These are phyloP conservation scores for Carex littledalei DNA, from an alignment of 176 grass and related monocot species.

Conservation along the genomic window DNA sequence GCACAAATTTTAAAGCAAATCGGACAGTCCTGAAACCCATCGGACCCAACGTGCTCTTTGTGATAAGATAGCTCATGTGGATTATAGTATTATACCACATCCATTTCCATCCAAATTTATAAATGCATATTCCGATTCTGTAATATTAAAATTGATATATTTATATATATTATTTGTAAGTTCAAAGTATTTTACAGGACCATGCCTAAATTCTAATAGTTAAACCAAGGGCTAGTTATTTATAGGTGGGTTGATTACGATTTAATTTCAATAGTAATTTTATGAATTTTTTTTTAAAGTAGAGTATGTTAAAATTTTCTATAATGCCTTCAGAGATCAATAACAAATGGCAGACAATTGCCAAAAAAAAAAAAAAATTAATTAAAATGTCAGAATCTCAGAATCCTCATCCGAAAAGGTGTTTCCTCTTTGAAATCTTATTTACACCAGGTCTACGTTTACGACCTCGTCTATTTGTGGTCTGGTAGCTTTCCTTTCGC, in stretches of 20 bases:
- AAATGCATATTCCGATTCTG: not conserved
- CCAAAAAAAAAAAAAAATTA: not conserved
- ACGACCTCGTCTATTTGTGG: not conserved
- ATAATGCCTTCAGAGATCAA: not conserved
- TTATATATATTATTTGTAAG: no score
- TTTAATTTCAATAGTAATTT: not conserved
- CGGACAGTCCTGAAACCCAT: no score
- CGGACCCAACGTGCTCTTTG: no score
- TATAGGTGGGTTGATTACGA: not conserved
- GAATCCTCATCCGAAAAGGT: conserved; percentile 17
- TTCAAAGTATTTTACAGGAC: no score
- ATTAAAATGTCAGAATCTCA: not conserved
- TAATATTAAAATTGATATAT: no score
- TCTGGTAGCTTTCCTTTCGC: not conserved
- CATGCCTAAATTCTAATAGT: no score
- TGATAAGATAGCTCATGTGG: no score
- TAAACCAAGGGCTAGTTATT: not conserved
- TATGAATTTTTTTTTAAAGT: not conserved
- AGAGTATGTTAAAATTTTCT: not conserved
- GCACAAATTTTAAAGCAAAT: no score
- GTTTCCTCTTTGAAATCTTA: not conserved
- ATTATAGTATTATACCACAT: no score
- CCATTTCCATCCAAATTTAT: no score
- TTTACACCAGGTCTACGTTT: not conserved
- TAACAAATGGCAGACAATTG: not conserved